These are phyloP conservation scores for Ganoderma leucocontextum DNA, from an alignment of 1,284 basidiomycete genomes.

Conservation along the genomic window DNA sequence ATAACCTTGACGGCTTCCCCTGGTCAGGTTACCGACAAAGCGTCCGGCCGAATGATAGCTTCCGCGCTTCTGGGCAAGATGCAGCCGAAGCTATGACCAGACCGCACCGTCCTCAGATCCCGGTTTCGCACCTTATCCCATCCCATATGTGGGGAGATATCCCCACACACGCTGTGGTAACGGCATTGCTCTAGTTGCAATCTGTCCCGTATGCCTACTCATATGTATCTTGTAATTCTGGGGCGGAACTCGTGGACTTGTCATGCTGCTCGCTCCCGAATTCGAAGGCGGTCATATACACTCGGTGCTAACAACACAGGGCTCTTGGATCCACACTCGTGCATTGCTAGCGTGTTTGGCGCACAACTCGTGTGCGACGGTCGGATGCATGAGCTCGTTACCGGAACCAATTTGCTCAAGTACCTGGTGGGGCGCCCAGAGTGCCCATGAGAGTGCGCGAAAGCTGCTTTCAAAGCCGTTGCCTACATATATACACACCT, in stretches of 20 bases:
- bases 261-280: background rate
- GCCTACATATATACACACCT: background rate
- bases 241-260: background rate
- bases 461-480: background rate
- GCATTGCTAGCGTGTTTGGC: background rate
- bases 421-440: background rate
- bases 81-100: slow-evolving; percentile 69
- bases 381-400: background rate
- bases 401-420: background rate
- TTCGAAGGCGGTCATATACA: background rate
- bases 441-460: background rate
- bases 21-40: slow-evolving; percentile 61
- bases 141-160: background rate
- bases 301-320: background rate
- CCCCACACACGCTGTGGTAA: background rate
- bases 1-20: background rate
- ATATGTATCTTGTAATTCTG: background rate
- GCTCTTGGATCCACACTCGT: background rate
- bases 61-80: slow-evolving; percentile 76
- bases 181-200: background rate
- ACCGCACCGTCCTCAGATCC: background rate
- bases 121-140: background rate
- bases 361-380: background rate
- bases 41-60: slow-evolving; percentile 63
- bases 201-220: background rate